Conservation (phyloP, 2,329 filamentous ascomycete species). For the Monilinia polystroma region DNA sequence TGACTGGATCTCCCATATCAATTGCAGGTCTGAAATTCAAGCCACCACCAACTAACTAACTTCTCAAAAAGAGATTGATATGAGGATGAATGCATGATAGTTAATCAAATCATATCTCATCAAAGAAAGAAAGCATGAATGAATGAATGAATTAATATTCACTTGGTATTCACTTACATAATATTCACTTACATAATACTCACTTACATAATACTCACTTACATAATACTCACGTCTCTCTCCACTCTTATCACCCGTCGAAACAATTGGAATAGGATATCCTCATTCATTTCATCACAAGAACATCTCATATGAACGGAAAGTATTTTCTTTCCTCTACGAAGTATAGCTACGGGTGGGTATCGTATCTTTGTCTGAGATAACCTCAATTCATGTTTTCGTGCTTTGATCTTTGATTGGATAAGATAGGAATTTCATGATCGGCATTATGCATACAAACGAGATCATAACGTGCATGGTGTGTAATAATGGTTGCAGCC, state of each 20-base stretch:
- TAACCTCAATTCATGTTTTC: conserved; percentile 8
- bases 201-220: too few relatives aligned
- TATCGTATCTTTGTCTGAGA: too few relatives aligned
- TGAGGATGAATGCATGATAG: background rate
- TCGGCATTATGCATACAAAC: conserved; percentile 21
- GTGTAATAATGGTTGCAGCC: conserved; percentile 12
- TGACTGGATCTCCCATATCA: too few relatives aligned
- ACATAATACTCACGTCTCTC: too few relatives aligned
- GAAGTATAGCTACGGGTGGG: background rate
- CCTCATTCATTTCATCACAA: conserved; percentile 17
- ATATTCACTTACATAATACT: too few relatives aligned
- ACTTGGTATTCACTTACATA: background rate
- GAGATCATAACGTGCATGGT: conserved; percentile 19
- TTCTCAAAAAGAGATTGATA: background rate
- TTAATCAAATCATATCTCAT: too few relatives aligned
- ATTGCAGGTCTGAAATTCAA: background rate
- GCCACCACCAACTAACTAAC: background rate
- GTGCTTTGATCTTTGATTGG: conserved; percentile 8
- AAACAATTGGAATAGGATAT: background rate
- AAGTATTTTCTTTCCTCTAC: background rate
- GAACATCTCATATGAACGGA: conserved; percentile 1
- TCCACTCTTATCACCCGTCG: background rate
- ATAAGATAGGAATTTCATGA: background rate
- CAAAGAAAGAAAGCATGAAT: too few relatives aligned
- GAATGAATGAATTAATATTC: too few relatives aligned